These are phyloP conservation scores for Candida parachauliodes DNA, from an alignment of 805 yeast genomes.

Conservation along the genomic window DNA sequence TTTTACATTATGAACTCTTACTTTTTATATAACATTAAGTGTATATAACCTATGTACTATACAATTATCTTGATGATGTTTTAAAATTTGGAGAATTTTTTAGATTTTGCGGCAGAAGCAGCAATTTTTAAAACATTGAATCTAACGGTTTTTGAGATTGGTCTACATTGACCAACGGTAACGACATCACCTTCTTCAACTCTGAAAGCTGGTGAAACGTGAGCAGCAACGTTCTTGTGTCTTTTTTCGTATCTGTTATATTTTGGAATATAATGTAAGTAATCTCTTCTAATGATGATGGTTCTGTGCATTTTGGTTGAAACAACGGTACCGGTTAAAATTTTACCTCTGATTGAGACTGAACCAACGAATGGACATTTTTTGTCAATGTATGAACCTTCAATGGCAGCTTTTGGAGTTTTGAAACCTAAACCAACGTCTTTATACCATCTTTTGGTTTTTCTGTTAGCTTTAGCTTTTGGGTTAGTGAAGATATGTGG, in stretches of 20 bases:
- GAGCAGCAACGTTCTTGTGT: conserved; percentile 99
- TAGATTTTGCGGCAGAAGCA: conserved; percentile 81
- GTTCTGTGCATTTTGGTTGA: conserved; percentile 99
- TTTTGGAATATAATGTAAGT: conserved; percentile 99
- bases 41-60: conserved; percentile 6
- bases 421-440: conserved; percentile 99
- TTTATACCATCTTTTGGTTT: conserved; percentile 99
- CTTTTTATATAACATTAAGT: conserved; percentile 11
- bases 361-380: conserved; percentile 99
- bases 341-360: conserved; percentile 99
- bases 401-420: conserved; percentile 98
- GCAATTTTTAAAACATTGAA: conserved; percentile 98
- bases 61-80: conserved; percentile 3
- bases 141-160: conserved; percentile 99
- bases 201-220: conserved; percentile 99
- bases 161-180: conserved; percentile 99
- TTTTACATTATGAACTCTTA: too few relatives aligned
- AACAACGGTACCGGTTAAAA: conserved; percentile 98
- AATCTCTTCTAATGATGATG: conserved; percentile 98
- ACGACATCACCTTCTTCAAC: conserved; percentile 98
- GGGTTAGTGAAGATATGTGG: conserved; percentile 99
- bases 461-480: conserved; percentile 97
- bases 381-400: conserved; percentile 99
- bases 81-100: conserved; percentile 97
- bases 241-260: conserved; percentile 99